Conservation (phyloP, 2,329 filamentous ascomycete genomes). For the Xylariaceae sp. region DNA sequence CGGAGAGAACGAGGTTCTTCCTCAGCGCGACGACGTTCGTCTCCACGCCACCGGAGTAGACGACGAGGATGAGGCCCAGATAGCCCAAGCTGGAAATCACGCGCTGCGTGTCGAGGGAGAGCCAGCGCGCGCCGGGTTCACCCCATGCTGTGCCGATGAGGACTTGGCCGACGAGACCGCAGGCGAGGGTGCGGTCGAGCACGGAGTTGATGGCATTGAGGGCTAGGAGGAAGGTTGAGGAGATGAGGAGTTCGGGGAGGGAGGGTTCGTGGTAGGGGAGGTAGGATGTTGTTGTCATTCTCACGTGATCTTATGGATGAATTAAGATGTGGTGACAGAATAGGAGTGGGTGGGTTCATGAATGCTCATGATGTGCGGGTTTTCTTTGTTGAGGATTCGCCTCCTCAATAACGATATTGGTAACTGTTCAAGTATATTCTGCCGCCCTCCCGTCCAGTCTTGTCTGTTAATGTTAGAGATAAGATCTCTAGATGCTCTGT, state of each 20-base stretch:
- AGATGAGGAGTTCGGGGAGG: constrained; percentile 54
- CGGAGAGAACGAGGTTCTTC: constrained; percentile 56
- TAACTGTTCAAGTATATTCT: too few species aligned
- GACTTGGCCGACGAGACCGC: constrained; percentile 67
- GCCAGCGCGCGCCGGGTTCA: constrained; percentile 57
- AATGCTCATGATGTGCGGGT: background rate
- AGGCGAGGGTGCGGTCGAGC: constrained; percentile 58
- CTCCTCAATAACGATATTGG: too few species aligned
- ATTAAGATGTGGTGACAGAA: background rate
- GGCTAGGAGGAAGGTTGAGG: constrained; percentile 56
- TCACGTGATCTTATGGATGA: background rate
- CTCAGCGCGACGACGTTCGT: constrained; percentile 50
- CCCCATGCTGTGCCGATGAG: constrained; percentile 67
- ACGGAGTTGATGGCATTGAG: constrained; percentile 54
- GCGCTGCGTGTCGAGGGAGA: constrained; percentile 39
- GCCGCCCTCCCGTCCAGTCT: too few species aligned
- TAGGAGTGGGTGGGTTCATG: too few species aligned
- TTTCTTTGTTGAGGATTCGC: background rate
- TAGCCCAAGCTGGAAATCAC: constrained; percentile 64
- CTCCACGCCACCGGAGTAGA: constrained; percentile 58
- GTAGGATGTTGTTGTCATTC: constrained; percentile 21
- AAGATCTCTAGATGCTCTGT: too few species aligned
- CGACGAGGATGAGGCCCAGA: constrained; percentile 65
- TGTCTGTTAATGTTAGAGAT: too few species aligned
- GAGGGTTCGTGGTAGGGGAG: constrained; percentile 58